phyloP scores from a whole-genome alignment of 148 eudicot genomes.

The Suaeda aralocaspica region DNA sequence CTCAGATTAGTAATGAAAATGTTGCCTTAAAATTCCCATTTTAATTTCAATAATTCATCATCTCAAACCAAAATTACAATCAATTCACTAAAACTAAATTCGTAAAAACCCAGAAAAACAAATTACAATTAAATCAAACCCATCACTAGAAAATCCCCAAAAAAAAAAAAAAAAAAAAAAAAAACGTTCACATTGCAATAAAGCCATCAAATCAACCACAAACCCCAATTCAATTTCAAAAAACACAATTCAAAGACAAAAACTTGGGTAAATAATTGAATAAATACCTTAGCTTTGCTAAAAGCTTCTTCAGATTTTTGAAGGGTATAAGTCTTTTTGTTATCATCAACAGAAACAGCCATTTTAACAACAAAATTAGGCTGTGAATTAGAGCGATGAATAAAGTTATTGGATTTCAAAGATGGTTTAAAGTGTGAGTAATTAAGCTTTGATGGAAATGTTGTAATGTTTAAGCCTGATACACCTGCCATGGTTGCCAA shows the following conservation, averaged over 20 bases:
- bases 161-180: neutral
- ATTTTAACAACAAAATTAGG: slow-evolving; percentile 41
- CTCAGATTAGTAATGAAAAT: neutral
- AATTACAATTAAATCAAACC: neutral
- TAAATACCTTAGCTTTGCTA: slow-evolving; percentile 60
- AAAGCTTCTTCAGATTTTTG: slow-evolving; percentile 89
- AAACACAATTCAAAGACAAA: neutral
- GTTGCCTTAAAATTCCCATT: neutral
- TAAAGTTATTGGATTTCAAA: slow-evolving; percentile 10
- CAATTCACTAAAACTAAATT: too few relatives aligned
- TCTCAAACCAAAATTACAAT: neutral
- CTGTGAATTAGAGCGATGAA: slow-evolving; percentile 14
- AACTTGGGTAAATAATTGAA: neutral
- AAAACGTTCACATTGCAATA: neutral
- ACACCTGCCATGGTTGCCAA: slow-evolving; percentile 25
- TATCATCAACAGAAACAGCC: slow-evolving; percentile 60
- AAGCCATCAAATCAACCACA: neutral
- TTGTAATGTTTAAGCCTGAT: slow-evolving; percentile 31
- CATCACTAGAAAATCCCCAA: neutral
- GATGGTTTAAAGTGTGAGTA: neutral
- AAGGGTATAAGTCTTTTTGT: slow-evolving; percentile 64
- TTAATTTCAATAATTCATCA: neutral
- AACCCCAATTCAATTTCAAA: too few relatives aligned
- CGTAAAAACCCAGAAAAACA: too few relatives aligned
- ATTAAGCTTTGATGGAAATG: slow-evolving; percentile 34